phyloP scores from a whole-genome alignment of 257 asterid species.

The Avicennia marina region DNA sequence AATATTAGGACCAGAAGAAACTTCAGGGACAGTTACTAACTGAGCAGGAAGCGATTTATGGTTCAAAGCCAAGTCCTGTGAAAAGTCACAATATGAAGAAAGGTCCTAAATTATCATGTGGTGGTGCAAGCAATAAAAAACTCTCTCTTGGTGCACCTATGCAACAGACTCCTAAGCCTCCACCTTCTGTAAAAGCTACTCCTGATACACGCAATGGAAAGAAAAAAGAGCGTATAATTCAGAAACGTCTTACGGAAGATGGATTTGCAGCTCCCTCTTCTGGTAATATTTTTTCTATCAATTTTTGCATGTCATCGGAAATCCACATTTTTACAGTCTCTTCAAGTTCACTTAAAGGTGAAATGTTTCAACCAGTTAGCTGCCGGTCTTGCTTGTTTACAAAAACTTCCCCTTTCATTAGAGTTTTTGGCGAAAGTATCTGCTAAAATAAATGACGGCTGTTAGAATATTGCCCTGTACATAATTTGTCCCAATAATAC shows the following conservation, averaged over 20 bases:
- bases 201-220: slow-evolving; percentile 30
- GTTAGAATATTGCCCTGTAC: too few species aligned
- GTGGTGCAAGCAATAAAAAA: slow-evolving; percentile 42
- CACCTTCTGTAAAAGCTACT: slow-evolving; percentile 30
- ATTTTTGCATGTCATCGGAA: too few species aligned
- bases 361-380: too few species aligned
- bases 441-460: too few species aligned
- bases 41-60: slow-evolving; percentile 61
- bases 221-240: slow-evolving; percentile 24
- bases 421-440: too few species aligned
- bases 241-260: slow-evolving; percentile 42
- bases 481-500: too few species aligned
- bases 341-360: too few species aligned
- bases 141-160: slow-evolving; percentile 40
- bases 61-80: slow-evolving; percentile 67
- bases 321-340: too few species aligned
- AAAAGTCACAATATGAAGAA: slow-evolving; percentile 44
- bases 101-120: slow-evolving; percentile 44
- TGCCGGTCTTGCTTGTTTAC: too few species aligned
- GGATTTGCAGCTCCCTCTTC: slow-evolving; percentile 45
- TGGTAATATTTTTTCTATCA: slow-evolving; percentile 55
- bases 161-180: slow-evolving; percentile 39
- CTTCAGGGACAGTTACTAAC: slow-evolving; percentile 57
- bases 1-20: slow-evolving; percentile 75
- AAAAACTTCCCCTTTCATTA: too few species aligned